Evolutionary conservation across 1,284 basidiomycete genomes (phyloP).

Genomic region (Testicularia cyperi): DNA sequence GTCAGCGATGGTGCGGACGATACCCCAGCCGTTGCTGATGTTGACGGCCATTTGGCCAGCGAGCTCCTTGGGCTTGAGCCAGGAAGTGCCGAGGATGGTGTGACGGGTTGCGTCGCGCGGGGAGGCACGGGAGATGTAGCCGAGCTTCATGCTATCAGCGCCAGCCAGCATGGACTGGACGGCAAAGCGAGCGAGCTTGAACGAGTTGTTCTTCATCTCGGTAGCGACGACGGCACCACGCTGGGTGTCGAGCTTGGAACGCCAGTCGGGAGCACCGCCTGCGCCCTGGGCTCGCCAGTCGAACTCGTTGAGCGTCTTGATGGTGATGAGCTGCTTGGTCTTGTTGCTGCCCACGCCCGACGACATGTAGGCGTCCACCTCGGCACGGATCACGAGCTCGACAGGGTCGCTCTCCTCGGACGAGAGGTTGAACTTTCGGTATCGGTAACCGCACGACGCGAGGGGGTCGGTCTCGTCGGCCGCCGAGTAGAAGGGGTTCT

Average conservation of each 20-base stretch:
- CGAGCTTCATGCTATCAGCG: slow-evolving; percentile 96
- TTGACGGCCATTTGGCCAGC: slow-evolving; percentile 94
- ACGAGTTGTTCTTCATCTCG: slow-evolving; percentile 99
- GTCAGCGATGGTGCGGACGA: slow-evolving; percentile 66
- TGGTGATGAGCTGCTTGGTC: slow-evolving; percentile 65
- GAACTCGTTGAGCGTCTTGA: slow-evolving; percentile 96
- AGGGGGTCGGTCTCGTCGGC: slow-evolving; percentile 90
- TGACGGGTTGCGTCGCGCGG: slow-evolving; percentile 93
- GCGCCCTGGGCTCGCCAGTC: slow-evolving; percentile 87
- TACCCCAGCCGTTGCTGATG: slow-evolving; percentile 95
- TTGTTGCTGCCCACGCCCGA: slow-evolving; percentile 36
- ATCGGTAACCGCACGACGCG: slow-evolving; percentile 93
- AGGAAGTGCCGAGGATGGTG: slow-evolving; percentile 90
- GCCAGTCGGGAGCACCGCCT: slow-evolving; percentile 94
- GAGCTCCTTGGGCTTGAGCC: slow-evolving; percentile 91
- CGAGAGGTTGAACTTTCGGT: slow-evolving; percentile 91
- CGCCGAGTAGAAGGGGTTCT: slow-evolving; percentile 83
- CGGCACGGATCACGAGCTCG: slow-evolving; percentile 88
- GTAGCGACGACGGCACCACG: slow-evolving; percentile 97
- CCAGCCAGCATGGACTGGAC: slow-evolving; percentile 94
- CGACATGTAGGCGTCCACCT: slow-evolving; percentile 83
- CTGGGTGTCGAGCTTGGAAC: slow-evolving; percentile 90
- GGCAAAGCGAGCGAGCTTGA: slow-evolving; percentile 96
- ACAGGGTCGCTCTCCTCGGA: slow-evolving; percentile 79
- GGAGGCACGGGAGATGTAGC: slow-evolving; percentile 88